Evolutionary conservation across 2,329 filamentous ascomycete species (phyloP).

Genomic region (Camptophora hylomeconis): DNA sequence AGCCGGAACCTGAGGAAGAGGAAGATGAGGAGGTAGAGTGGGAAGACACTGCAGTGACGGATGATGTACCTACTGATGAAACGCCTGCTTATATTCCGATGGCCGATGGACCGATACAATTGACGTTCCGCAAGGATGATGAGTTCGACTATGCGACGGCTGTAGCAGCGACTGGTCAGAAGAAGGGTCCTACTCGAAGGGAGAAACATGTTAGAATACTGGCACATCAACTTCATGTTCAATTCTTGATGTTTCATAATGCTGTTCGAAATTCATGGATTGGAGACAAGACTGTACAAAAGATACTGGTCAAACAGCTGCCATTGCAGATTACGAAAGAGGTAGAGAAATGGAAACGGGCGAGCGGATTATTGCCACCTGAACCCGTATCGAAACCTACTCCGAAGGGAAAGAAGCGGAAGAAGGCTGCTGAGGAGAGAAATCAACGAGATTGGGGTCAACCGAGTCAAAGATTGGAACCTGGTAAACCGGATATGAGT

Average conservation of each 20-base stretch:
- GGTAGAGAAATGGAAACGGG: conserved; percentile 57
- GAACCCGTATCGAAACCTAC: conserved; percentile 24
- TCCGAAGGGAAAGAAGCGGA: conserved; percentile 26
- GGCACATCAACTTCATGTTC: conserved; percentile 81
- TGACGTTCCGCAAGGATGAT: conserved; percentile 52
- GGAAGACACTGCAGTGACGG: conserved; percentile 44
- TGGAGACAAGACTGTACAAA: conserved; percentile 62
- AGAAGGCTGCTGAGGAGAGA: conserved; percentile 27
- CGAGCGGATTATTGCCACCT: conserved; percentile 46
- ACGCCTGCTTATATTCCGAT: conserved; percentile 29
- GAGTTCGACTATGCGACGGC: conserved; percentile 41
- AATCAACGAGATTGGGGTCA: conserved; percentile 56
- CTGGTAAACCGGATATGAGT: conserved; percentile 62
- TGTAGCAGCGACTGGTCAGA: conserved; percentile 48
- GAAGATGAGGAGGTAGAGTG: conserved; percentile 39
- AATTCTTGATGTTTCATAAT: conserved; percentile 81
- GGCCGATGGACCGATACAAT: conserved; percentile 55
- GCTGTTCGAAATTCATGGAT: conserved; percentile 72
- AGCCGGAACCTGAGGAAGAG: conserved; percentile 24
- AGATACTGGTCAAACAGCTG: conserved; percentile 61
- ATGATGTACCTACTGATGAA: too few species aligned
- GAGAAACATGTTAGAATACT: conserved; percentile 65
- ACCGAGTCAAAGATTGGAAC: conserved; percentile 55
- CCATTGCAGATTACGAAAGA: conserved; percentile 56
- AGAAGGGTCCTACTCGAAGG: conserved; percentile 75